Conservation (phyloP, 176 grass and related monocot species). For the Puccinellia tenuiflora region DNA sequence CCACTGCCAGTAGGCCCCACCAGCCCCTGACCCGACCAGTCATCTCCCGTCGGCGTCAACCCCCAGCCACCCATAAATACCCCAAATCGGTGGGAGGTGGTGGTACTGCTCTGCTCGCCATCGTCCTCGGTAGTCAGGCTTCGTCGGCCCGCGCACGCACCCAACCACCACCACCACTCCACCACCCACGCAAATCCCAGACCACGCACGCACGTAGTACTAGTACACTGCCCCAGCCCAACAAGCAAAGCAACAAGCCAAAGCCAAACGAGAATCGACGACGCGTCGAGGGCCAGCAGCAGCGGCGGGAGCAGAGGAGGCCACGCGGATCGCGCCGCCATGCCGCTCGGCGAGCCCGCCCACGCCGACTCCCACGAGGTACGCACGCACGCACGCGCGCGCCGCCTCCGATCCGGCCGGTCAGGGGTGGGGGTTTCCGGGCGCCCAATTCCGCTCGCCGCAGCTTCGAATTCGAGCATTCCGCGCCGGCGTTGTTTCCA, state of each 20-base stretch:
- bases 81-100: neutral
- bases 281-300: neutral
- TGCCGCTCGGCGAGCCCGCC: slow-evolving; percentile 46
- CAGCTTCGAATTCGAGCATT: neutral
- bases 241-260: neutral
- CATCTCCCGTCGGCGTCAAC: slow-evolving; percentile 10
- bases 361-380: slow-evolving; percentile 41
- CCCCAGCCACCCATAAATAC: slow-evolving; percentile 38
- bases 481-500: neutral
- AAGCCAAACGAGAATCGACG: neutral
- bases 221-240: neutral
- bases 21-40: neutral
- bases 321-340: slow-evolving; percentile 30
- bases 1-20: neutral
- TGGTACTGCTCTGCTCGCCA: neutral
- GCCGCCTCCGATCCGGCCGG: neutral
- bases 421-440: neutral
- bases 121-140: neutral
- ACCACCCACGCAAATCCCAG: slow-evolving; percentile 21
- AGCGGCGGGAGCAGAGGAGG: neutral
- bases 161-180: slow-evolving; percentile 5
- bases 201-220: slow-evolving; percentile 17
- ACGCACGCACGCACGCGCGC: neutral
- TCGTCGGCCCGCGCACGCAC: neutral
- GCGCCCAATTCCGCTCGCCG: neutral